Evolutionary conservation across 768 basidiomycete genomes (phyloP), one percentile per base, ranked within the genome.

Genomic region (Coprinopsis marcescibilis): DNA sequence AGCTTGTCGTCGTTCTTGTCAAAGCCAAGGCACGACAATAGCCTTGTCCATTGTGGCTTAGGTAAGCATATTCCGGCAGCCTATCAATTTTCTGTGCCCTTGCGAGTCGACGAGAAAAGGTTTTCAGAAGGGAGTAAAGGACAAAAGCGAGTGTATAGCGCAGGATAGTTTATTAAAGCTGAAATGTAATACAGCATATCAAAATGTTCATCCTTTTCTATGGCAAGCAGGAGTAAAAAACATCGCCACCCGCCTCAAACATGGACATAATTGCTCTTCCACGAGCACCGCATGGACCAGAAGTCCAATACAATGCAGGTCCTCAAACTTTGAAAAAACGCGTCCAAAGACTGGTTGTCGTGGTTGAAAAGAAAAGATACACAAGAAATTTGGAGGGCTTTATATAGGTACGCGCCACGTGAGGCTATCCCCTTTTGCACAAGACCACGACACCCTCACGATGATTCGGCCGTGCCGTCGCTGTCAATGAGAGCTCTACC

Each of bases 231-330:
- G 67, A 71, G 76, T 76, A 74, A 37, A n/a, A 36, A 23, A 50
- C 45, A 55, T 69, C 77, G 71, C 75, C 65, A 70, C 71, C 68
- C 65, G 65, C 85, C 81, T 87, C 85, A 87, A 86, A 87, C 84
- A 65, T 77, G 76, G 80, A 82, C 71, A 41, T 48, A 46, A 25
- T 60, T 23, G 23, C 44, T 65, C 54, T 64, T 56, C 65, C 66
- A 65, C 57, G 49, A 43, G n/a, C n/a, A n/a, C n/a, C n/a, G n/a
- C n/a, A n/a, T 50, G 48, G 42, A 29, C 41, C 14, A 26, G 50
- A 38, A 52, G 49, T 52, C 40, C 11, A 39, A 41, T 25, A 48
- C 40, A 46, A 20, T 42, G 40, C n/a, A n/a, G n/a, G n/a, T 8
- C 8, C 30, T 32, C 30, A n/a, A n/a, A n/a, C n/a, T n/a, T n/a